phyloP scores from a whole-genome alignment of 768 basidiomycete species.

The Suillus weaverae region DNA sequence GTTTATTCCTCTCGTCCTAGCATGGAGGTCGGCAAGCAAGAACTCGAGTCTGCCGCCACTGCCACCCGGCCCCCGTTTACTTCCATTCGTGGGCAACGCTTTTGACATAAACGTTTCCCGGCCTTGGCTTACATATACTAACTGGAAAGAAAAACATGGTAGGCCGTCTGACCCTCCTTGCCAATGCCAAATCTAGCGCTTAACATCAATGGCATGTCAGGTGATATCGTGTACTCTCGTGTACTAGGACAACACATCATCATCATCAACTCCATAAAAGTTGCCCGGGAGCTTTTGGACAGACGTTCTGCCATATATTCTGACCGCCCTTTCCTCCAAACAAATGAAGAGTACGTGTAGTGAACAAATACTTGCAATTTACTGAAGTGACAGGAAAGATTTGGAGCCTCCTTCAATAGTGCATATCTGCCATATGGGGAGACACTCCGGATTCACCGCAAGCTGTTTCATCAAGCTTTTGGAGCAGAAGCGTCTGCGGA shows the following conservation, averaged over 20 bases:
- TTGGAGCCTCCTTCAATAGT: slow-evolving; percentile 19
- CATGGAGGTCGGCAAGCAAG: not conserved
- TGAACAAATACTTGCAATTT: not conserved
- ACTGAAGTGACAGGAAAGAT: slow-evolving; percentile 9
- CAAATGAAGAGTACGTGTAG: slow-evolving; percentile 13
- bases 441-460: slow-evolving; percentile 20
- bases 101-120: slow-evolving; percentile 4
- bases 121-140: slow-evolving; percentile 16
- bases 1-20: not conserved
- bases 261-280: slow-evolving; percentile 15
- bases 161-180: not conserved
- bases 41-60: not conserved
- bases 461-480: slow-evolving; percentile 22
- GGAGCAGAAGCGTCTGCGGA: slow-evolving; percentile 5
- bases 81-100: slow-evolving; percentile 18
- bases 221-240: slow-evolving; percentile 15
- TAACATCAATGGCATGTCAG: slow-evolving; percentile 2
- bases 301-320: slow-evolving; percentile 18
- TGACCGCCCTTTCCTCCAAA: slow-evolving; percentile 11
- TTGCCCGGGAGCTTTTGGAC: slow-evolving; percentile 15
- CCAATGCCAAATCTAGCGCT: no score
- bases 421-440: slow-evolving; percentile 21
- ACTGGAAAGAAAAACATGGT: slow-evolving; percentile 16
- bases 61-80: slow-evolving; percentile 15
- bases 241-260: slow-evolving; percentile 12